Percentiles rank a stretch among this genome's conserved stretches.
phyloP scores from a whole-genome alignment of 768 basidiomycete genomes.

The Termitomyces sp. region DNA sequence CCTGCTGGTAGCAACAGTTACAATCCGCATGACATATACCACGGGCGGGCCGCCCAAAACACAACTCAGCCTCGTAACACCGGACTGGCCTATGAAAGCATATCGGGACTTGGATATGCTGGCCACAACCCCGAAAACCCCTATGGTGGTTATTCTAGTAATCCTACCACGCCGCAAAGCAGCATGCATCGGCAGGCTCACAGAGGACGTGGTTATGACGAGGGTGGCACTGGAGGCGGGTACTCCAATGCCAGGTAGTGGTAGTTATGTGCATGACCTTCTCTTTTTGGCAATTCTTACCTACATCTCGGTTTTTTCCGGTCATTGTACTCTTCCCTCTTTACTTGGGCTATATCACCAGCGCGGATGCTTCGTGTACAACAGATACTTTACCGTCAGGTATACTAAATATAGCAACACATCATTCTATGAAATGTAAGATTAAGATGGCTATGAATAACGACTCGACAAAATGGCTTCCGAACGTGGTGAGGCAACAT shows the following conservation, averaged over 20 bases:
- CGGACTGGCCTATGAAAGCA: neutral
- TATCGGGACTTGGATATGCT: neutral
- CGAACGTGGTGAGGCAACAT: neutral
- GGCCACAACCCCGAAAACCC: constrained; percentile 13
- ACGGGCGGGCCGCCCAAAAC: constrained; percentile 36
- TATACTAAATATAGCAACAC: neutral
- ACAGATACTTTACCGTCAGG: constrained; percentile 16
- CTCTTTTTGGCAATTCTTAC: neutral
- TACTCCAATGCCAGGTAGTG: constrained; percentile 27
- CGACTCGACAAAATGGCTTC: too few species aligned
- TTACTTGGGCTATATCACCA: neutral
- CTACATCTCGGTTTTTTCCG: constrained; percentile 1
- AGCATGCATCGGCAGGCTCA: constrained; percentile 17
- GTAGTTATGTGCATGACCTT: neutral
- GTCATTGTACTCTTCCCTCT: constrained; percentile 1
- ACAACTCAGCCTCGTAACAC: neutral
- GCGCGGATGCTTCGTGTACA: constrained; percentile 16
- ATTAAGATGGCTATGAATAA: neutral
- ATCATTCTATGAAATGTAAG: neutral
- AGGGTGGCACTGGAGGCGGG: constrained; percentile 24
- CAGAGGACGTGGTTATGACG: constrained; percentile 29
- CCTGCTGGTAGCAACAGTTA: constrained; percentile 28
- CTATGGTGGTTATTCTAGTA: constrained; percentile 20
- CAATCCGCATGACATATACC: constrained; percentile 55
- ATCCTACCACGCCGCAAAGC: constrained; percentile 15